Evolutionary conservation across 2,329 filamentous ascomycete species (phyloP), one percentile per base, ranked within the genome.

Genomic region (Penicillium sp.): DNA sequence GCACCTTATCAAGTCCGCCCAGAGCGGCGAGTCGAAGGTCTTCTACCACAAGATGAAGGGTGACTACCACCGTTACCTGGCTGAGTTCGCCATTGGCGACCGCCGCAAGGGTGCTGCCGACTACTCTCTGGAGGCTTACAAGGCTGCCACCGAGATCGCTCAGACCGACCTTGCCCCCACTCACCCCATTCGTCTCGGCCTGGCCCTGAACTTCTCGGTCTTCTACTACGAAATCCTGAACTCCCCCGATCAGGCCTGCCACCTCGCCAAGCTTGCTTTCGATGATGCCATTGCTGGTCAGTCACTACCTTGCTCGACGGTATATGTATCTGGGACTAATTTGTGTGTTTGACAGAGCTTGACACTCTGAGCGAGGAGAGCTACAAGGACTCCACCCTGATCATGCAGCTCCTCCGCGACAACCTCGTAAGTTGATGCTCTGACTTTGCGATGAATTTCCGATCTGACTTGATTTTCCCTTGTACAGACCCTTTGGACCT

Each of bases 1-100:
- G 73, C 85, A 90, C 75, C 77, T 96, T 62, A 95, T 96, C 61
- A 85, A 87, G 59, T 92, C 85, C 59, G 90, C 90, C 57, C 84
- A 92, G 77, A 87, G 81, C 62, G 90, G 89, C 71, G 90, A 96
- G 77, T 95, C 88, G 61, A 95, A 95, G 82, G 90, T 96, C 60
- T 96, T 96, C 76, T 95, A 95, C 76, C 89, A 96, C 84, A 96
- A 96, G 84, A 96, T 96, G 89, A 95, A 95, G 86, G 90, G 90
- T 71, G 90, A 95, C 74, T 95, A 95, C 79, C 88, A 95, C 82
- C 88, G 89, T 67, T 95, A 95, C 75, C 85, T 95, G 48, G 90
- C 90, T 65, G 90, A 95, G 77, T 95, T 95, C 68, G 90, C 88
- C 62, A 76, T 85, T 67, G 86, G 88, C 62, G 88, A 95, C 67